phyloP scores from a whole-genome alignment of 495 filamentous ascomycete genomes.

The Beverwykella pulmonaria region DNA sequence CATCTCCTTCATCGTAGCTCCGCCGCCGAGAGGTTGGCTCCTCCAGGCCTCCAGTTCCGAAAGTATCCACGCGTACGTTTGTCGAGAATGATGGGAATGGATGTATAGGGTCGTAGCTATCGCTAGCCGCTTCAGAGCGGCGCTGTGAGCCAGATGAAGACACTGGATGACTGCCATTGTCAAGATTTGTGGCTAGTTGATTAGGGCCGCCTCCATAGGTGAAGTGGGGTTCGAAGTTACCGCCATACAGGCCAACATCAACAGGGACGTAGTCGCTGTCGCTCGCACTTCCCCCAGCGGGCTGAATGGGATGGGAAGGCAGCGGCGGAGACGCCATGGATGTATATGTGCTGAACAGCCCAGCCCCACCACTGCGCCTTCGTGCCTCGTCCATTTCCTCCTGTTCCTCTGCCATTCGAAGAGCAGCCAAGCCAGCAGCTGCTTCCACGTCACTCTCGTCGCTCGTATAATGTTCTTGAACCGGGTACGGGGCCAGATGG shows the following conservation, averaged over 20 bases:
- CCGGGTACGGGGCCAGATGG: constrained; percentile 30
- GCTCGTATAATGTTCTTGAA: constrained; percentile 52
- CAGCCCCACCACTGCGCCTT: constrained; percentile 54
- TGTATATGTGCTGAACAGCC: constrained; percentile 38
- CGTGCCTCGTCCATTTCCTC: constrained; percentile 62
- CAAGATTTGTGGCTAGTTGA: constrained; percentile 34
- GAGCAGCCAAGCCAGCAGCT: constrained; percentile 77
- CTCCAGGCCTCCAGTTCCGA: constrained; percentile 81
- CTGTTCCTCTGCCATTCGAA: constrained; percentile 84
- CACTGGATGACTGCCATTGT: constrained; percentile 39
- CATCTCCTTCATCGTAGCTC: constrained; percentile 95
- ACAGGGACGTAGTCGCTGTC: constrained; percentile 73
- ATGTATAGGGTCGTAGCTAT: constrained; percentile 54
- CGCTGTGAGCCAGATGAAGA: constrained; percentile 46
- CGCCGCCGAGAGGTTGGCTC: constrained; percentile 70
- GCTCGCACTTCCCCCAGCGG: constrained; percentile 49
- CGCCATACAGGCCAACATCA: constrained; percentile 73
- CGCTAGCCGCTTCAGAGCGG: constrained; percentile 39
- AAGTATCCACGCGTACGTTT: constrained; percentile 71
- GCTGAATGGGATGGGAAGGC: constrained; percentile 41
- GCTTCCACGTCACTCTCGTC: constrained; percentile 91
- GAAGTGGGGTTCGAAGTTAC: constrained; percentile 71
- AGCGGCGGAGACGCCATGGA: constrained; percentile 34
- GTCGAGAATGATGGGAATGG: constrained; percentile 61
- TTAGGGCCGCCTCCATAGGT: constrained; percentile 68